Evolutionary conservation across 192 early-diverging fungal genomes (phyloP).

Genomic region (Dissophora ornata): DNA sequence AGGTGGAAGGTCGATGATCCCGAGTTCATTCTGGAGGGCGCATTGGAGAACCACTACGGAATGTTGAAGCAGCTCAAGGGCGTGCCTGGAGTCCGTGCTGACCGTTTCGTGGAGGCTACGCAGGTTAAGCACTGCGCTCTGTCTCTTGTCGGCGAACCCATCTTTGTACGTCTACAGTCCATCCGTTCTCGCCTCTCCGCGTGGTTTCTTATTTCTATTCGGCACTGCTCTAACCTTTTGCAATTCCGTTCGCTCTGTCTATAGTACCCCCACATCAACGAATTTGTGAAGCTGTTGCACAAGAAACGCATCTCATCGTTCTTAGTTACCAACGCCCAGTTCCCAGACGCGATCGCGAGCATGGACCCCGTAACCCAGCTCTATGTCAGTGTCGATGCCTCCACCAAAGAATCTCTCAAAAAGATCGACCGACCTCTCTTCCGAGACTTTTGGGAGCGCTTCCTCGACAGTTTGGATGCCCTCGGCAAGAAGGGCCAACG

Average conservation of each 20-base stretch:
- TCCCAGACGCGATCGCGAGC: slow-evolving; percentile 71
- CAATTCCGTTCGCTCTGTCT: background rate
- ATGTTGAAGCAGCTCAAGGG: slow-evolving; percentile 84
- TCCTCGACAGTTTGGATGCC: slow-evolving; percentile 69
- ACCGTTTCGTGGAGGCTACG: slow-evolving; percentile 76
- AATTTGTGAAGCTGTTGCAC: slow-evolving; percentile 75
- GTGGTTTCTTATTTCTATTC: background rate
- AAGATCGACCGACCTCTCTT: slow-evolving; percentile 82
- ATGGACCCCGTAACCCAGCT: slow-evolving; percentile 79
- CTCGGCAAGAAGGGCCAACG: slow-evolving; percentile 76
- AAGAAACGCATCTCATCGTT: slow-evolving; percentile 75
- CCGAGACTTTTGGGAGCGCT: slow-evolving; percentile 83
- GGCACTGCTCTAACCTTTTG: too few species aligned
- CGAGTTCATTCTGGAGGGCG: slow-evolving; percentile 73
- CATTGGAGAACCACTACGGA: slow-evolving; percentile 74
- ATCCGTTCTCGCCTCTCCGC: background rate
- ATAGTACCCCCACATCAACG: slow-evolving; percentile 81
- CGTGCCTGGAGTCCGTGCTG: slow-evolving; percentile 80
- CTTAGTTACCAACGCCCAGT: slow-evolving; percentile 82
- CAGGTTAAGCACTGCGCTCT: slow-evolving; percentile 74
- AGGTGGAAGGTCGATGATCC: slow-evolving; percentile 79
- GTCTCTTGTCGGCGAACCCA: slow-evolving; percentile 76
- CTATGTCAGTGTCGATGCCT: slow-evolving; percentile 81
- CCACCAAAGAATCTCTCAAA: slow-evolving; percentile 78
- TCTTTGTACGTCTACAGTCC: slow-evolving; percentile 53